phyloP scores from a whole-genome alignment of 78 protist genomes.

The Ministeria vibrans region DNA sequence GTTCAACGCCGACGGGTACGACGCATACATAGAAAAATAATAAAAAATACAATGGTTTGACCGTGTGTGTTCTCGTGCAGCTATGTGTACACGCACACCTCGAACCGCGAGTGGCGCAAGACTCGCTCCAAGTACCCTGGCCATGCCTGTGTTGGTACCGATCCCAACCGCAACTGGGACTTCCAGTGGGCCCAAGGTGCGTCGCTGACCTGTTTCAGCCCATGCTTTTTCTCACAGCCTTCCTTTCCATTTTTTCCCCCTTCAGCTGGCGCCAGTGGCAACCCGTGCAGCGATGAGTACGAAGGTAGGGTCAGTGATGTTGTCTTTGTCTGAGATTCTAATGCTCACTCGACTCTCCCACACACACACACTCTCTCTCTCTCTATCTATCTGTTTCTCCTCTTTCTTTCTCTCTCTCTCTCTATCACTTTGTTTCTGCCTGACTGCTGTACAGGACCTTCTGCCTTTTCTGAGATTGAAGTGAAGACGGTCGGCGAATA shows the following conservation, averaged over 20 bases:
- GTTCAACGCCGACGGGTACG: constrained; percentile 35
- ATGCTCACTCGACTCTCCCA: no score
- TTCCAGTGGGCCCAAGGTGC: constrained; percentile 6
- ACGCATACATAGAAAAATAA: neutral
- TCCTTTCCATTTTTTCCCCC: no score
- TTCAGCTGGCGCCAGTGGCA: constrained; percentile 7
- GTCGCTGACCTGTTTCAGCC: no score
- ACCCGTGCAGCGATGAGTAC: constrained; percentile 20
- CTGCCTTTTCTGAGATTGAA: constrained; percentile 2
- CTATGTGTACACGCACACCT: no score
- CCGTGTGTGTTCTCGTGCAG: neutral
- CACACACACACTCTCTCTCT: no score
- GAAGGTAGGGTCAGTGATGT: neutral
- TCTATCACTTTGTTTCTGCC: no score
- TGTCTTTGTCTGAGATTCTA: no score
- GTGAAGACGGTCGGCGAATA: neutral
- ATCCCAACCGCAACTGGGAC: constrained; percentile 38
- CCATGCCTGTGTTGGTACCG: neutral
- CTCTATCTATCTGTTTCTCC: no score
- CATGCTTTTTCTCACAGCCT: no score
- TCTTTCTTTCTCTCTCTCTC: no score
- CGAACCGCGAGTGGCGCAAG: constrained; percentile 38
- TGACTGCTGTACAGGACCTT: no score
- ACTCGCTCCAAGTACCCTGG: constrained; percentile 12
- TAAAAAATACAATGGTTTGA: neutral